A percentile compares a stretch with the other conserved stretches of the same genome.
Conservation (phyloP, 1,139 yeast genomes). For the Blastobotrys buckinghamii region DNA sequence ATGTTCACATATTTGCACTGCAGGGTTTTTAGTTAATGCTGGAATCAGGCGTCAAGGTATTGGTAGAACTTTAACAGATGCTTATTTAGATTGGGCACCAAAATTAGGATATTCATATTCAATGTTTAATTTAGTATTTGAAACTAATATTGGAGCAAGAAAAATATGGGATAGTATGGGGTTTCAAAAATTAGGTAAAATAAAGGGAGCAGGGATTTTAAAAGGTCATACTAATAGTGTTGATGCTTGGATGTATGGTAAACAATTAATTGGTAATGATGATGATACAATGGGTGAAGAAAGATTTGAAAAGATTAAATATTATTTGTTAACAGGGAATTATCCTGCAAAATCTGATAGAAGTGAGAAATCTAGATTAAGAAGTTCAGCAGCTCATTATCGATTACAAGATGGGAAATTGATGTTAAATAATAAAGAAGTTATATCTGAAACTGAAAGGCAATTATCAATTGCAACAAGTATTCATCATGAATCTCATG, state of each 20-base stretch:
- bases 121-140: constrained; percentile 81
- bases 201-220: constrained; percentile 79
- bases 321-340: constrained; percentile 74
- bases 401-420: constrained; percentile 64
- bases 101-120: constrained; percentile 78
- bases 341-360: constrained; percentile 82
- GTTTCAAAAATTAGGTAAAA: constrained; percentile 70
- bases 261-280: constrained; percentile 41
- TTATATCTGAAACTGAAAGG: constrained; percentile 64
- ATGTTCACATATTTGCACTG: constrained; percentile 89
- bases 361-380: constrained; percentile 74
- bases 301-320: constrained; percentile 71
- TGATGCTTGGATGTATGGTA: constrained; percentile 73
- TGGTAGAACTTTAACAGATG: constrained; percentile 77
- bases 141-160: constrained; percentile 77
- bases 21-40: constrained; percentile 81
- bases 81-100: constrained; percentile 88
- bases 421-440: constrained; percentile 75
- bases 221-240: constrained; percentile 80
- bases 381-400: constrained; percentile 81
- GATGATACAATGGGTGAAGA: constrained; percentile 52
- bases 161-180: constrained; percentile 73
- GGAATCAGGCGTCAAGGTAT: constrained; percentile 92
- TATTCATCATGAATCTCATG: constrained; percentile 62
- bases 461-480: constrained; percentile 75